Evolutionary conservation across 805 yeast genomes (phyloP).

Genomic region (Candida gorgasii): DNA sequence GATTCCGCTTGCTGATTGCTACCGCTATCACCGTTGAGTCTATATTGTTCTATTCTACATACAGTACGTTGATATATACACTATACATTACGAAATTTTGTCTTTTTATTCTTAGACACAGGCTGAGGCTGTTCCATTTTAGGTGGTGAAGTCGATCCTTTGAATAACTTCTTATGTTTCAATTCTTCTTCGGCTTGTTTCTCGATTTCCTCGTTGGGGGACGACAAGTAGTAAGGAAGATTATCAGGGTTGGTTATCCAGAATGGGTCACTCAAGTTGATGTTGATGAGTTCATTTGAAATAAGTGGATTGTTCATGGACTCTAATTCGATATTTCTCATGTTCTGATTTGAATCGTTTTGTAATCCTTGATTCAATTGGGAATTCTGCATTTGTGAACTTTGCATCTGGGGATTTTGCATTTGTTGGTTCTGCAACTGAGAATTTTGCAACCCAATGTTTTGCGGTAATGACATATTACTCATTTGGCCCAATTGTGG

Average conservation of each 20-base stretch:
- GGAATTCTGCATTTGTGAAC: not conserved
- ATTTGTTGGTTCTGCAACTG: not conserved
- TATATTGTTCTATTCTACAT: too few species aligned
- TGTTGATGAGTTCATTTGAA: conserved; percentile 37
- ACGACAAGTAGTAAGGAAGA: conserved; percentile 36
- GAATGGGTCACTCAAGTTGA: conserved; percentile 47
- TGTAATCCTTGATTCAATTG: not conserved
- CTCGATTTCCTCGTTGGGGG: conserved; percentile 27
- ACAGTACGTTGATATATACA: not conserved
- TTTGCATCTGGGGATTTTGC: not conserved
- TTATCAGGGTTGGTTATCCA: conserved; percentile 53
- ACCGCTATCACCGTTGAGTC: too few species aligned
- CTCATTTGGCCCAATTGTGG: too few species aligned
- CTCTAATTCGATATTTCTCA: conserved; percentile 2
- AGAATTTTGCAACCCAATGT: not conserved
- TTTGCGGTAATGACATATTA: too few species aligned
- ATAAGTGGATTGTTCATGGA: conserved; percentile 10
- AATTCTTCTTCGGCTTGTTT: conserved; percentile 11
- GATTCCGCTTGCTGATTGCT: too few species aligned
- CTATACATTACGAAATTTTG: not conserved
- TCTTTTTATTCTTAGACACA: conserved; percentile 4
- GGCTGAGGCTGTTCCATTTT: conserved; percentile 4
- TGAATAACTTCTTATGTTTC: conserved; percentile 4
- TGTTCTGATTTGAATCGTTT: not conserved
- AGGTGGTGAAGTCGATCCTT: not conserved